Evolutionary conservation across 768 basidiomycete genomes (phyloP), one percentile per base, ranked within the genome.

Genomic region (Auricularia sp.): DNA sequence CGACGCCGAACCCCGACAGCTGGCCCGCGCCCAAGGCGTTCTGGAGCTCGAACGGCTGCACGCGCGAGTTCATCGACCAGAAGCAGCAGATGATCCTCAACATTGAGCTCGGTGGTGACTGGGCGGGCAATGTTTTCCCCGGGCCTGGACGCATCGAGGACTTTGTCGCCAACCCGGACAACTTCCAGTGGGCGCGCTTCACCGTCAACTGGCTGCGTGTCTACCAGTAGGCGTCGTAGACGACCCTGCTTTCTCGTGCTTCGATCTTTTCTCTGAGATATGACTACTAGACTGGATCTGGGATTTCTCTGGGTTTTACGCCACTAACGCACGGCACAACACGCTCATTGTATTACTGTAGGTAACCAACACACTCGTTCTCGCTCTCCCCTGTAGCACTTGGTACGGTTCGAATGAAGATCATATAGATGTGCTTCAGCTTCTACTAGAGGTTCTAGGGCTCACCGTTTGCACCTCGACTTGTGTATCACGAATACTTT

Each of bases 81-180:
- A 68, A 70, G 67, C 69, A 79, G 64, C 71, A 79, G 54, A 70
- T 80, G 67, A 18, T 23, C 21, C 33, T 65, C 53, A n/a, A 42
- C 56, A 59, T 61, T 62, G 67, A 60, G 3, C 71, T 78, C 47
- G 79, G 76, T 64, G 79, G 81, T 54, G 78, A 79, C 67, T 81
- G 79, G 79, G 78, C 74, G 11, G 75, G 76, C 61, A 62, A 70
- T 23, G 69, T 71, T n/a, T 77, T 73, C 72, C 51, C 60, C n/a
- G 29, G 44, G 53, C 67, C 66, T 23, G 71, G 72, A 11, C 77
- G 75, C 69, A 72, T 72, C 8, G 67, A 68, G 10, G 69, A 64
- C 44, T 69, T 68, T 4, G 82, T 87, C 53, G 76, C 80, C 18
- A 77, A 88, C 70, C 81, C 85, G 18, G 75, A 70, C 23, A 88